Conservation (phyloP, 2,329 filamentous ascomycete species). For the Cladosporium sp. region DNA sequence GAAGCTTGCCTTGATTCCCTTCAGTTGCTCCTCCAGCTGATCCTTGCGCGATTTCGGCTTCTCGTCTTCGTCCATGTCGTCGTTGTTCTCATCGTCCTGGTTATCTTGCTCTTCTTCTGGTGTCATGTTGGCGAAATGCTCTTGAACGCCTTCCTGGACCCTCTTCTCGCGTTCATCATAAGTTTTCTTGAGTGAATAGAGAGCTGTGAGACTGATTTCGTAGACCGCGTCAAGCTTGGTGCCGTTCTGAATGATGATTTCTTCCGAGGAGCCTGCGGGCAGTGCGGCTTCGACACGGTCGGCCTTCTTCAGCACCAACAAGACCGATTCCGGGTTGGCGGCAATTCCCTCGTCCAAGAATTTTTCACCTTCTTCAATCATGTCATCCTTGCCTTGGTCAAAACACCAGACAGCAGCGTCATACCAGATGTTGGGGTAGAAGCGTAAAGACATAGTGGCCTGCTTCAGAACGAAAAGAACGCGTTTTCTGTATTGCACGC, state of each 20-base stretch:
- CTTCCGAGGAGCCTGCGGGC: conserved; percentile 66
- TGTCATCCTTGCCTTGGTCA: conserved; percentile 66
- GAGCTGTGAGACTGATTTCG: conserved; percentile 75
- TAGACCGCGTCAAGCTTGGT: conserved; percentile 79
- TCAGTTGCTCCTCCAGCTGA: conserved; percentile 55
- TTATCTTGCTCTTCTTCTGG: conserved; percentile 43
- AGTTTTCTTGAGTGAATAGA: conserved; percentile 84
- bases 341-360: conserved; percentile 80
- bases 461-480: conserved; percentile 92
- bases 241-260: conserved; percentile 65
- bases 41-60: conserved; percentile 53
- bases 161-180: conserved; percentile 66
- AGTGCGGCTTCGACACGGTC: conserved; percentile 82
- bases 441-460: conserved; percentile 86
- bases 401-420: conserved; percentile 93
- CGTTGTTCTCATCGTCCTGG: conserved; percentile 47
- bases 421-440: conserved; percentile 95
- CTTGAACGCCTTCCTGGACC: conserved; percentile 56
- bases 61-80: conserved; percentile 56
- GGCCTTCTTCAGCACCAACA: conserved; percentile 85
- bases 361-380: conserved; percentile 63
- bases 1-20: conserved; percentile 64
- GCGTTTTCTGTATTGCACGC: conserved; percentile 70
- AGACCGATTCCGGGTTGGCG: conserved; percentile 89
- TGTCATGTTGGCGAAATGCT: conserved; percentile 51